These are phyloP conservation scores for Cryptosporidium meleagridis DNA, from an alignment of 169 alveolate genomes.

Conservation along the genomic window DNA sequence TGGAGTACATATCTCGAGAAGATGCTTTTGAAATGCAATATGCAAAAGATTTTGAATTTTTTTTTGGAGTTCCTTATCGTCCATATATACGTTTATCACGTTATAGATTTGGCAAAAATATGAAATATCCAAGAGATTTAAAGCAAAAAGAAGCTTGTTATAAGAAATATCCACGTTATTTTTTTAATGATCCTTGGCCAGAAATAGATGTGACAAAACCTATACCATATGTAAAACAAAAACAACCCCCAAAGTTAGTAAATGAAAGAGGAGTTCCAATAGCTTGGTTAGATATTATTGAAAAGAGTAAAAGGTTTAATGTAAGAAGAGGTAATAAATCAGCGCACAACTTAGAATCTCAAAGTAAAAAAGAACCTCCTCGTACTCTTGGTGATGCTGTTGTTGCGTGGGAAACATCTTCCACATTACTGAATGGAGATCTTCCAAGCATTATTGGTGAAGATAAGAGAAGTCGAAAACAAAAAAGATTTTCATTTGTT, in stretches of 20 bases:
- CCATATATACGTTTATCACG: slow-evolving; percentile 46
- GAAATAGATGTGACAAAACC: slow-evolving; percentile 70
- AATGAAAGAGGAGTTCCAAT: slow-evolving; percentile 67
- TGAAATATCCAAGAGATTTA: slow-evolving; percentile 57
- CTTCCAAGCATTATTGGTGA: slow-evolving; percentile 70
- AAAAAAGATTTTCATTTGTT: slow-evolving; percentile 72
- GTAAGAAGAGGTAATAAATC: slow-evolving; percentile 53
- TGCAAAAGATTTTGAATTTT: slow-evolving; percentile 71
- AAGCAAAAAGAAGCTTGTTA: slow-evolving; percentile 43
- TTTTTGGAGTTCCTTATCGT: slow-evolving; percentile 66
- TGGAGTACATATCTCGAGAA: slow-evolving; percentile 53
- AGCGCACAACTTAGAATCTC: slow-evolving; percentile 10
- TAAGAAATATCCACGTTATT: slow-evolving; percentile 35
- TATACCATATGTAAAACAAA: slow-evolving; percentile 70
- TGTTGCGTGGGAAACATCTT: slow-evolving; percentile 51
- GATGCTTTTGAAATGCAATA: slow-evolving; percentile 71
- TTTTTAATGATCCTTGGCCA: slow-evolving; percentile 75
- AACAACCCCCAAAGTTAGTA: slow-evolving; percentile 56
- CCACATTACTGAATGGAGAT: slow-evolving; percentile 45
- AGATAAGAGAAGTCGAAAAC: slow-evolving; percentile 59
- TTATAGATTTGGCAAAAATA: slow-evolving; percentile 60
- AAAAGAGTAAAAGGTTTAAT: slow-evolving; percentile 43
- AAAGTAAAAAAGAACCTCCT: slow-evolving; percentile 18
- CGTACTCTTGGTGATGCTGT: slow-evolving; percentile 69
- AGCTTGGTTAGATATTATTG: slow-evolving; percentile 43